Conservation (phyloP, 768 basidiomycete species). For the Leccinellum albellum region DNA sequence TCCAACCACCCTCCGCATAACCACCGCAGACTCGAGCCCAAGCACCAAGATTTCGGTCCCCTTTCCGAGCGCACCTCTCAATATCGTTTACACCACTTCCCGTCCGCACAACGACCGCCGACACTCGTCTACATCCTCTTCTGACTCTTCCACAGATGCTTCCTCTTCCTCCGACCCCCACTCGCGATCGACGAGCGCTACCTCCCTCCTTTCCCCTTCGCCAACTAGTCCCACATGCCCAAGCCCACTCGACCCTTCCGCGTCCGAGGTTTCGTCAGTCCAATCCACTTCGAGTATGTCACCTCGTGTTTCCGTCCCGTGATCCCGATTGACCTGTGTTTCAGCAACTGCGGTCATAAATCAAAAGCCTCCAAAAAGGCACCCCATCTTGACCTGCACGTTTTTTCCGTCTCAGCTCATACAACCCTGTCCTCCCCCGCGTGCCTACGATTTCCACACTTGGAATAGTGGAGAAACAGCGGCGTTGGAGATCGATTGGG, state of each 20-base stretch:
- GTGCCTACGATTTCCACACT: conserved; percentile 16
- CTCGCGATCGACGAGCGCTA: conserved; percentile 24
- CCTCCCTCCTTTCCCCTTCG: conserved; percentile 31
- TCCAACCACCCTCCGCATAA: conserved; percentile 34
- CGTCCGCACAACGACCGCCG: conserved; percentile 26
- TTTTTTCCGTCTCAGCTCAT: conserved; percentile 48
- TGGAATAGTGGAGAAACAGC: conserved; percentile 17
- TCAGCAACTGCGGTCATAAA: conserved; percentile 6
- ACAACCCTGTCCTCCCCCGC: conserved; percentile 22
- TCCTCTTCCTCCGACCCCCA: conserved; percentile 22
- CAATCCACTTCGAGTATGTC: conserved; percentile 3
- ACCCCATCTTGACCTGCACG: conserved; percentile 46
- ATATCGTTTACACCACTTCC: conserved; percentile 4
- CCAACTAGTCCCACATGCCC: conserved; percentile 16
- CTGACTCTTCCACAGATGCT: conserved; percentile 23
- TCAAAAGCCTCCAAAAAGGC: conserved; percentile 14
- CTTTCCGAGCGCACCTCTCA: conserved; percentile 11
- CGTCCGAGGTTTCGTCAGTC: conserved; percentile 1
- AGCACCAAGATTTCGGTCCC: conserved; percentile 9
- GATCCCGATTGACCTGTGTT: conserved; percentile 1
- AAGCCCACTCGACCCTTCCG: background rate
- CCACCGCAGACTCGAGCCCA: conserved; percentile 15
- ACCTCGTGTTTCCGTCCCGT: background rate
- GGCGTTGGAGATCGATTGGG: conserved; percentile 39
- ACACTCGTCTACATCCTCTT: conserved; percentile 27